Base-by-base conservation (phyloP, 306 rosid genomes). In the Trifolium repens region DNA sequence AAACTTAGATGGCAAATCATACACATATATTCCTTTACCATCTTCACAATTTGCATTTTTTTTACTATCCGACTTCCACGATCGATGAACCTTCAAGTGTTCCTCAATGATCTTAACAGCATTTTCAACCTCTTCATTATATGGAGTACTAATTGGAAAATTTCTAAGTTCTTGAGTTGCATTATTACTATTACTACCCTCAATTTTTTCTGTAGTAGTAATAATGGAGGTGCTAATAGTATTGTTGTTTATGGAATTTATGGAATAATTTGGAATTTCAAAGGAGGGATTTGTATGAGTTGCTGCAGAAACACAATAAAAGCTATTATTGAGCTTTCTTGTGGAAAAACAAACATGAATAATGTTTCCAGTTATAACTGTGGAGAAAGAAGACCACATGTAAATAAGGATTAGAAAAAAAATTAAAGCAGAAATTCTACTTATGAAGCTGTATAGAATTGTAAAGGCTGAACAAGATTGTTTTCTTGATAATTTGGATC, bases 1-100 rank as follows among this genome's bases (percentile, higher is more conserved):
- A 73, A 91, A 91, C 86, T 85, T 87, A 9, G 94, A 79, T 57
- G 96, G 94, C 79, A 91, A 82, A 69, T 91, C 90, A 81, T 87
- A 89, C 24, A 91, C 93, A 76, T 79, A 89, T 15, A 91, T 72
- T 42, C 93, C 96, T 63, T 68, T 59, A 14, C 87, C 88, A 30
- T 81, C 88, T 9, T 81, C 86, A 40, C 96, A 91, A 64, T 50
- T 69, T 54, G 63, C 78, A 37, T 49, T 43, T 57, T 65, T 82
- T 73, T 58, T 84, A 3, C 59, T 81, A 2, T 75, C 71, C 34
- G 89, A 82, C 15, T 61, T 83, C 96, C 93, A 89, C 0, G 90
- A 89, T 69, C 96, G 83, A 63, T 82, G 93, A 55, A 84, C 11
- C 42, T 74, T 80, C 58, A 91, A 37, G 49, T 89, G 88, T 39